phyloP scores from a whole-genome alignment of 1,284 basidiomycete species.

The Grifola frondosa region DNA sequence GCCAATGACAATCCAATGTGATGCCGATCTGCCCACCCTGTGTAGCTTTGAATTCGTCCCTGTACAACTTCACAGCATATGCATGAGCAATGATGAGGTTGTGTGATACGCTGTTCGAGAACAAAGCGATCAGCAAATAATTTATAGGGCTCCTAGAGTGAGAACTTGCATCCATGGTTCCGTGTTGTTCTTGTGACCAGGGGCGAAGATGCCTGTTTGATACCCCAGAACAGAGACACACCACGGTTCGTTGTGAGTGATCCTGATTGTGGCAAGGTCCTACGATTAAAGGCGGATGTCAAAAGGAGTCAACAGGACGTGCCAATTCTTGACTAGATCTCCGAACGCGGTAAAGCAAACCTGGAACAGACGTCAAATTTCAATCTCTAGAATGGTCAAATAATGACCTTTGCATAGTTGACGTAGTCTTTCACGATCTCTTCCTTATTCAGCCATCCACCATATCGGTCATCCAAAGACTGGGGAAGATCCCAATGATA shows the following conservation, averaged over 20 bases:
- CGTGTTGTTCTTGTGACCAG: conserved; percentile 64
- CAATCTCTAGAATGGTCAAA: background rate
- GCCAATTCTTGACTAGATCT: conserved; percentile 75
- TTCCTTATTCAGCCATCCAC: conserved; percentile 69
- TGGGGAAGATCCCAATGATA: conserved; percentile 82
- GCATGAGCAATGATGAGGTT: conserved; percentile 71
- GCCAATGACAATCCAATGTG: conserved; percentile 56
- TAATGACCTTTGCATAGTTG: conserved; percentile 51
- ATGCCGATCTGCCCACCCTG: conserved; percentile 71
- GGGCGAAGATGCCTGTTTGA: conserved; percentile 60
- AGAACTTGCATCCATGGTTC: conserved; percentile 71
- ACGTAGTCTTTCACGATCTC: conserved; percentile 63
- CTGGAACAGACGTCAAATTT: conserved; percentile 11
- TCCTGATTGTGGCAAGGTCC: conserved; percentile 36
- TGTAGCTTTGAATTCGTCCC: conserved; percentile 52
- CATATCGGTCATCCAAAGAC: conserved; percentile 66
- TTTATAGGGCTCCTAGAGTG: no score
- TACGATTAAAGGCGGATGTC: background rate
- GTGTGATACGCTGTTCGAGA: conserved; percentile 56
- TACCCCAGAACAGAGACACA: conserved; percentile 67
- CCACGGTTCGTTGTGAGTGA: conserved; percentile 76
- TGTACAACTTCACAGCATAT: conserved; percentile 62
- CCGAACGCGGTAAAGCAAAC: conserved; percentile 72
- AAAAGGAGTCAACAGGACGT: conserved; percentile 8
- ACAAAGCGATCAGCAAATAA: background rate